phyloP scores from a whole-genome alignment of 441 rosid genomes.

The Erysimum cheiri region DNA sequence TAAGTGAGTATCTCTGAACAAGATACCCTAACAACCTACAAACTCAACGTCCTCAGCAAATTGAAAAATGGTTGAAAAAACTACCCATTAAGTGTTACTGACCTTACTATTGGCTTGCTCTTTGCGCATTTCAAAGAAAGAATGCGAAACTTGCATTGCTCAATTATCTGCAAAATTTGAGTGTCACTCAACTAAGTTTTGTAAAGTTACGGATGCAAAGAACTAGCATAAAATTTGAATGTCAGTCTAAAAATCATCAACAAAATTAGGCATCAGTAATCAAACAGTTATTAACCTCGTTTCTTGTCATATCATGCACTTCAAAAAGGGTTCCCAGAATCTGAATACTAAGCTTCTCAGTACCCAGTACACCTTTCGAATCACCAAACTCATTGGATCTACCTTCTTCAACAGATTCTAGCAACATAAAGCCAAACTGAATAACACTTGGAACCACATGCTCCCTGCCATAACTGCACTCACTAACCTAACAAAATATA shows the following conservation, averaged over 20 bases:
- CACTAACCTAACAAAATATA: constrained; percentile 59
- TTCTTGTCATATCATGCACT: constrained; percentile 85
- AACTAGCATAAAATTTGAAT: constrained; percentile 2
- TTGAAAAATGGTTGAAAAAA: constrained; percentile 6
- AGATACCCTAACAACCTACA: constrained; percentile 66
- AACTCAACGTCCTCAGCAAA: constrained; percentile 35
- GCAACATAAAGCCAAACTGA: constrained; percentile 70
- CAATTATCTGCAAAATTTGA: constrained; percentile 65
- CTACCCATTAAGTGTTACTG: constrained; percentile 22
- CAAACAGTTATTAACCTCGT: constrained; percentile 56
- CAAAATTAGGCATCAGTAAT: constrained; percentile 3
- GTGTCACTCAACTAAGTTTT: constrained; percentile 22
- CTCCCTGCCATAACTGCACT: constrained; percentile 79
- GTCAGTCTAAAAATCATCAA: constrained; percentile 9
- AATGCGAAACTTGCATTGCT: constrained; percentile 77
- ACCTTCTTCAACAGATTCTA: constrained; percentile 65
- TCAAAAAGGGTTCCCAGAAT: constrained; percentile 76
- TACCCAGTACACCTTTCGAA: constrained; percentile 60
- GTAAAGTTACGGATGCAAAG: constrained; percentile 16
- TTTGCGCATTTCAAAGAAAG: constrained; percentile 75
- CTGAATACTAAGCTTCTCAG: constrained; percentile 72
- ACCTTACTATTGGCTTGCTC: constrained; percentile 69
- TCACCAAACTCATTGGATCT: constrained; percentile 41
- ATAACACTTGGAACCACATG: constrained; percentile 76
- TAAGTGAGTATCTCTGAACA: constrained; percentile 61